Conservation (phyloP, 345 rosid species). For the Eucalyptus viminalis region DNA sequence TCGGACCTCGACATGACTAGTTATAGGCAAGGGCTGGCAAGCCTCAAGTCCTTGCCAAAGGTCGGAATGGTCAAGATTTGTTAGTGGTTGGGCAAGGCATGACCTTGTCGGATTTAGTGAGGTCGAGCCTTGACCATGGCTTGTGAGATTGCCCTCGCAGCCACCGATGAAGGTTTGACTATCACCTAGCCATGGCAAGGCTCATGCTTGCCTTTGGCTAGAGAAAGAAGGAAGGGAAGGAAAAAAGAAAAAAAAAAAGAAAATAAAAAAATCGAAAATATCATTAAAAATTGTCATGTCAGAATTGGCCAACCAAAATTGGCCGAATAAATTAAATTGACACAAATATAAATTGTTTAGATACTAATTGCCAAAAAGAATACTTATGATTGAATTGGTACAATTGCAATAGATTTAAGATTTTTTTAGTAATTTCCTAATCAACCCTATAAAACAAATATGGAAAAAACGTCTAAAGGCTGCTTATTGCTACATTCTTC, state of each 20-base stretch:
- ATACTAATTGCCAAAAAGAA: no score
- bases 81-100: rapidly evolving
- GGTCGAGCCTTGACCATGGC: no score
- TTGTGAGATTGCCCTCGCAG: rapidly evolving
- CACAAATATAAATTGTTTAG: rapidly evolving
- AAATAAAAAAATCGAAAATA: no score
- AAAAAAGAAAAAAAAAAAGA: rapidly evolving
- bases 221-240: no score
- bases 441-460: background rate
- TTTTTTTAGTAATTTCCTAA: background rate
- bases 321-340: rapidly evolving
- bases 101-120: no score
- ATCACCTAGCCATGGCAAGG: rapidly evolving
- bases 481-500: background rate
- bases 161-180: rapidly evolving
- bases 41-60: rapidly evolving
- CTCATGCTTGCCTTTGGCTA: rapidly evolving
- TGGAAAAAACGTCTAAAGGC: background rate
- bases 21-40: rapidly evolving
- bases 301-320: rapidly evolving
- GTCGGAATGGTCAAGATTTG: no score
- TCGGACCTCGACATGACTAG: rapidly evolving
- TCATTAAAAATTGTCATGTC: rapidly evolving
- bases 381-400: rapidly evolving
- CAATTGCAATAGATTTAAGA: no score